Conservation (phyloP, 495 filamentous ascomycete species). For the Neurospora tetrasperma region DNA sequence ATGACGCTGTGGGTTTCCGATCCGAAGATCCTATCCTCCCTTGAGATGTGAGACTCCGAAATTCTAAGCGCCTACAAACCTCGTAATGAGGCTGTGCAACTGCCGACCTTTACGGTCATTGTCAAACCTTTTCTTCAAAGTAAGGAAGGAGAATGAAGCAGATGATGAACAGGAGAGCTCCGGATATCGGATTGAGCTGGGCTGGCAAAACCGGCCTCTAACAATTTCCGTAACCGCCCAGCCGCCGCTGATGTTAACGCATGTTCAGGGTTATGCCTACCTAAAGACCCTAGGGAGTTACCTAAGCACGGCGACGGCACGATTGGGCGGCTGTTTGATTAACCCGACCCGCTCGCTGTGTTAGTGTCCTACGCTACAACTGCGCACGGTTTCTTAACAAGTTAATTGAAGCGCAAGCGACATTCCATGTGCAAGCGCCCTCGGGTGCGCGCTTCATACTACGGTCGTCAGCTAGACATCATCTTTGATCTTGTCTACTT, state of each 20-base stretch:
- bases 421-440: conserved; percentile 3
- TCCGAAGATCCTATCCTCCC: not conserved
- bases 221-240: conserved; percentile 20
- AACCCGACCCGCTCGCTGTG: conserved; percentile 2
- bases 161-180: too few species aligned
- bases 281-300: not conserved
- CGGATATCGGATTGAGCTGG: not conserved
- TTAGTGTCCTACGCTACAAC: not conserved
- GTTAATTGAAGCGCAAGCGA: too few species aligned
- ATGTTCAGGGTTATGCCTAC: not conserved
- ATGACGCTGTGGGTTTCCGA: not conserved
- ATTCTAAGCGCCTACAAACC: not conserved
- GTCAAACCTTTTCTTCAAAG: not conserved
- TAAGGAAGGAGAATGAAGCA: not conserved
- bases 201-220: conserved; percentile 10
- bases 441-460: conserved; percentile 3
- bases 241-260: not conserved
- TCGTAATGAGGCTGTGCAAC: not conserved
- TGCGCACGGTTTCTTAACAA: not conserved
- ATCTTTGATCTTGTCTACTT: not conserved
- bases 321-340: not conserved
- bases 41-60: not conserved
- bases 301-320: not conserved
- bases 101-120: not conserved
- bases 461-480: not conserved